Evolutionary conservation across 139 green algal genomes (phyloP).

Genomic region (Asterochloris sp.): DNA sequence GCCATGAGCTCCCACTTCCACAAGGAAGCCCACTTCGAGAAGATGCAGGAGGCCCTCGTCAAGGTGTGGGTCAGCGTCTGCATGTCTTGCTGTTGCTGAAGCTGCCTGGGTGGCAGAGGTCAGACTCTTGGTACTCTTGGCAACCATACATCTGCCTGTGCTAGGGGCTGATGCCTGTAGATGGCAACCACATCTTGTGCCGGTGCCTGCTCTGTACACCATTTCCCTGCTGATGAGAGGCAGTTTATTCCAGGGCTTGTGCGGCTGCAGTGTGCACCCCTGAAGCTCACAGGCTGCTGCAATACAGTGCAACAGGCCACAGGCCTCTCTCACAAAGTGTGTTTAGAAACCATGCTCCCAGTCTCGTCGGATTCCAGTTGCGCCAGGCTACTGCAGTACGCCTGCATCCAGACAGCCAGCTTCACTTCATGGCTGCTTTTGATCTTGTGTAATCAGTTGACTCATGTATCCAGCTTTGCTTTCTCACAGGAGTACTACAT

Average conservation of each 20-base stretch:
- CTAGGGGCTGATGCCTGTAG: background rate
- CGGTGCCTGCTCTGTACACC: too few species aligned
- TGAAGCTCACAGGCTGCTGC: background rate
- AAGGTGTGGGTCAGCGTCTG: slow-evolving; percentile 25
- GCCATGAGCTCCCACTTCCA: slow-evolving; percentile 59
- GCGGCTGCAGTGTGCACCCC: too few species aligned
- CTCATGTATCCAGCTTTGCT: background rate
- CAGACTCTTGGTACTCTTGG: background rate
- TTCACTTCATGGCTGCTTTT: background rate
- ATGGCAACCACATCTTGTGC: too few species aligned
- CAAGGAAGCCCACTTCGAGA: slow-evolving; percentile 60
- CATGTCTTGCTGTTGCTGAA: background rate
- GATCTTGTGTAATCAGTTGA: background rate
- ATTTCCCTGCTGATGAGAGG: too few species aligned
- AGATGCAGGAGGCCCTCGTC: slow-evolving; percentile 57
- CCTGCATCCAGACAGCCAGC: background rate
- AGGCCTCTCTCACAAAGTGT: background rate
- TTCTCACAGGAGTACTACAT: slow-evolving; percentile 47
- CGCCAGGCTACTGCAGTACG: background rate
- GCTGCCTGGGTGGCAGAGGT: too few species aligned
- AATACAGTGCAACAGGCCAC: background rate
- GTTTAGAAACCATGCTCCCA: background rate
- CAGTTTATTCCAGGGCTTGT: too few species aligned
- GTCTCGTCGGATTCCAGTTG: background rate
- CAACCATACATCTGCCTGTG: background rate